Evolutionary conservation across 371 early-diverging fungal genomes (phyloP).

Genomic region (Mortierella sp.): DNA sequence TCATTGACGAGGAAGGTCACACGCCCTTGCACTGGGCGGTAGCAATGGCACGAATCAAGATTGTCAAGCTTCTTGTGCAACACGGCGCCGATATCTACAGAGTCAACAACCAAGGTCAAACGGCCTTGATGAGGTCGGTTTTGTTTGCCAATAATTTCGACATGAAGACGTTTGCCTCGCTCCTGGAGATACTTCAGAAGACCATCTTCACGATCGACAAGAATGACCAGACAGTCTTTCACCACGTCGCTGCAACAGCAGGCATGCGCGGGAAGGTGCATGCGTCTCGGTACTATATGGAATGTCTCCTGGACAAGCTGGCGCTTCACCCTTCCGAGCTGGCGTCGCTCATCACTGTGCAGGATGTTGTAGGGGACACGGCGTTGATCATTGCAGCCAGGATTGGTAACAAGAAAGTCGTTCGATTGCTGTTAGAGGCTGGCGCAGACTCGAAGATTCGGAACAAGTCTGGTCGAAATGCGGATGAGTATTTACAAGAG

Average conservation of each 20-base stretch:
- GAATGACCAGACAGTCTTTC: slow-evolving; percentile 90
- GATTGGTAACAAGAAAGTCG: slow-evolving; percentile 81
- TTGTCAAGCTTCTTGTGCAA: slow-evolving; percentile 81
- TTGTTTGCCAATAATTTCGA: slow-evolving; percentile 92
- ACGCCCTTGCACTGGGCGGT: slow-evolving; percentile 97
- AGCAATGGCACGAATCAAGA: slow-evolving; percentile 86
- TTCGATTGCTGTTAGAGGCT: slow-evolving; percentile 81
- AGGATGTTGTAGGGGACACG: slow-evolving; percentile 92
- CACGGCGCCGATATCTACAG: slow-evolving; percentile 82
- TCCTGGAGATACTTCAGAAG: slow-evolving; percentile 83
- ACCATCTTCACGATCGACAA: slow-evolving; percentile 86
- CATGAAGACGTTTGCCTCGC: slow-evolving; percentile 79
- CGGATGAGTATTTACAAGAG: slow-evolving; percentile 71
- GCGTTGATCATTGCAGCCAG: slow-evolving; percentile 91
- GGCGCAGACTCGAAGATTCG: slow-evolving; percentile 85
- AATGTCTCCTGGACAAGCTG: slow-evolving; percentile 83
- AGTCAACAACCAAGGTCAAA: slow-evolving; percentile 89
- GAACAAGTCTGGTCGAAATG: slow-evolving; percentile 83
- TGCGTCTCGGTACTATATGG: slow-evolving; percentile 91
- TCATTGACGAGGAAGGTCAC: slow-evolving; percentile 95
- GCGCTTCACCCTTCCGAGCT: slow-evolving; percentile 70
- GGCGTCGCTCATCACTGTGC: slow-evolving; percentile 83
- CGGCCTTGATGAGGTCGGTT: slow-evolving; percentile 93
- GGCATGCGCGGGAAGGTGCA: slow-evolving; percentile 81
- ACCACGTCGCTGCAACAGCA: slow-evolving; percentile 90